Conservation (phyloP, 2,329 filamentous ascomycete species). For the Biscogniauxia marginata region DNA sequence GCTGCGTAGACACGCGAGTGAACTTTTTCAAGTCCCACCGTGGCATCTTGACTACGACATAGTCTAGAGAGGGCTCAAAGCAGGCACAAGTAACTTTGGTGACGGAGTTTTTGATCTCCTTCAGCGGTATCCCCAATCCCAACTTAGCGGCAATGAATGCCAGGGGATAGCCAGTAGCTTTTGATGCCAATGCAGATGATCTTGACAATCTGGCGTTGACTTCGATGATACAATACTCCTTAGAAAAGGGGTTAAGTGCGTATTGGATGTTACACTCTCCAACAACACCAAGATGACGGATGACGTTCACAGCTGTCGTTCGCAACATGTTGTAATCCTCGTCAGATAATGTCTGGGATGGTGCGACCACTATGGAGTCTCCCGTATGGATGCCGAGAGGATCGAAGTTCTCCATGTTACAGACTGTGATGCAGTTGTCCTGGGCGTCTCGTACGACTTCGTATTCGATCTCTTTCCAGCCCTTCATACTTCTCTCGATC, state of each 20-base stretch:
- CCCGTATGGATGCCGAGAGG: conserved; percentile 97
- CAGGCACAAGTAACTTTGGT: conserved; percentile 95
- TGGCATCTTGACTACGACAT: conserved; percentile 98
- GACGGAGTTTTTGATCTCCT: conserved; percentile 94
- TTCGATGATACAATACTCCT: conserved; percentile 98
- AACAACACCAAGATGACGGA: conserved; percentile 93
- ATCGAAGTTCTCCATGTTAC: conserved; percentile 99
- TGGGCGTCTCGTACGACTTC: conserved; percentile 94
- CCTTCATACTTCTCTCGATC: conserved; percentile 98
- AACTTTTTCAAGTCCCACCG: conserved; percentile 99
- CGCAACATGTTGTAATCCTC: conserved; percentile 99
- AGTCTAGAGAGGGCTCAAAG: conserved; percentile 97
- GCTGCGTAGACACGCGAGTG: conserved; percentile 89
- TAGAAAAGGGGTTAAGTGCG: conserved; percentile 90
- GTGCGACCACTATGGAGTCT: conserved; percentile 96
- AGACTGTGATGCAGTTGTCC: conserved; percentile 99
- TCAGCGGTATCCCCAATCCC: conserved; percentile 88
- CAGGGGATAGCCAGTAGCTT: conserved; percentile 93
- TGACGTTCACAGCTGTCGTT: conserved; percentile 94
- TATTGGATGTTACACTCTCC: conserved; percentile 99
- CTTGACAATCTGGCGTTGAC: conserved; percentile 95
- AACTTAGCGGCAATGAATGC: conserved; percentile 97
- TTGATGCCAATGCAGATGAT: conserved; percentile 93
- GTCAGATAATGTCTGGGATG: conserved; percentile 93
- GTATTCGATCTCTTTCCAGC: conserved; percentile 99